Evolutionary conservation across 2,329 filamentous ascomycete species (phyloP), one percentile per base, ranked within the genome.

Genomic region (Talaromyces sp.): DNA sequence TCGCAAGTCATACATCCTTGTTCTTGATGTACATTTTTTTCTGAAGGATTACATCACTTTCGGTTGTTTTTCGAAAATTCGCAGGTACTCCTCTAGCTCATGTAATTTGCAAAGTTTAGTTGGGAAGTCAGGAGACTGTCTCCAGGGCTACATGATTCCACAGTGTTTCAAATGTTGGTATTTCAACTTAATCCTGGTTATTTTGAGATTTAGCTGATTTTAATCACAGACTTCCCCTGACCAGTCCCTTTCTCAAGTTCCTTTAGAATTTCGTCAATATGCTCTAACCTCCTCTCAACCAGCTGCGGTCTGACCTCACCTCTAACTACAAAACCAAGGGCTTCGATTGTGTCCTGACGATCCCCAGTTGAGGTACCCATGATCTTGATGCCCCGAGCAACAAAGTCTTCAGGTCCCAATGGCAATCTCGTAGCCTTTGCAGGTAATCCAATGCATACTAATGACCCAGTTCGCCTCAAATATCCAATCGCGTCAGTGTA

Each of bases 401-500:
- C 54, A 29, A 60, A 60, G 45, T 57, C 54, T 22, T 50, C 55
- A 8, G 55, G 55, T 3, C 55, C 55, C n/a, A 57, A 20, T 35
- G 55, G 52, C 16, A 51, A 40, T 33, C 22, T 19, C 32, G 48
- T 45, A n/a, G 48, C 33, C 48, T 51, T 51, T 11, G 48, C 32
- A 22, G 48, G 41, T 4, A 51, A 33, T 20, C 54, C 54, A 30
- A 56, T 56, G 43, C 54, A 56, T 29, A 56, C 51, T 27, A 56
- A 35, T 32, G 49, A 39, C 11, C 54, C 54, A 22, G 44, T 44
- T 35, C 45, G 45, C 20, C 54, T 52, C 13, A 56, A 47, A 24
- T 51, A 56, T 39, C 48, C 51, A 20, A 54, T 30, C 16, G 54
- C 54, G 40, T 56, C 51, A 11, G 58, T 67, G 52, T 76, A 75